Evolutionary conservation across 192 early-diverging fungal species (phyloP).

Genomic region (Gigaspora rosea): DNA sequence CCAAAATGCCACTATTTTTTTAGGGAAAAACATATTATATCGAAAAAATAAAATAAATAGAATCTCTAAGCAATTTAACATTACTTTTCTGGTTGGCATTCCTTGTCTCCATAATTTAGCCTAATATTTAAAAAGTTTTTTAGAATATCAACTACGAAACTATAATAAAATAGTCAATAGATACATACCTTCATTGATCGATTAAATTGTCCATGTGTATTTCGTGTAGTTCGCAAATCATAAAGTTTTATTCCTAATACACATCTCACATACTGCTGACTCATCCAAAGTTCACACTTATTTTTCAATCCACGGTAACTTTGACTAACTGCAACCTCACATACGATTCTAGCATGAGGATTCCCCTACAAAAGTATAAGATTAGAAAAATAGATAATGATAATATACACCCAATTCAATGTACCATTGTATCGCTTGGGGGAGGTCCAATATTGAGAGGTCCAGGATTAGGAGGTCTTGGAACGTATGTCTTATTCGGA

Average conservation of each 20-base stretch:
- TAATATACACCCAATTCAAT: constrained; percentile 26
- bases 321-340: constrained; percentile 18
- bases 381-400: constrained; percentile 20
- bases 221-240: not conserved
- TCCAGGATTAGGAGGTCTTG: not conserved
- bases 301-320: not conserved
- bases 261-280: not conserved
- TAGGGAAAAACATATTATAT: constrained; percentile 24
- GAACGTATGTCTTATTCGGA: constrained; percentile 14
- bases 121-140: constrained; percentile 31
- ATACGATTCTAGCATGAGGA: constrained; percentile 15
- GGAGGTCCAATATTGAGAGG: constrained; percentile 13
- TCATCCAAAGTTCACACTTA: constrained; percentile 14
- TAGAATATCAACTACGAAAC: constrained; percentile 24
- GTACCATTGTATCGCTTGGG: constrained; percentile 21
- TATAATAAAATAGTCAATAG: constrained; percentile 6
- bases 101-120: constrained; percentile 9
- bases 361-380: constrained; percentile 26
- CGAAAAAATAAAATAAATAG: constrained; percentile 26
- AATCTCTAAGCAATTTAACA: constrained; percentile 25
- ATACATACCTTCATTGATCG: constrained; percentile 7
- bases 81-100: constrained; percentile 24
- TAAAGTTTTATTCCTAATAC: not conserved
- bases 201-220: not conserved
- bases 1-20: constrained; percentile 25